A percentile compares a stretch with the other conserved stretches of the same genome.
These are phyloP conservation scores for Pinus taeda DNA, from an alignment of 75 land plant species.

Conservation along the genomic window DNA sequence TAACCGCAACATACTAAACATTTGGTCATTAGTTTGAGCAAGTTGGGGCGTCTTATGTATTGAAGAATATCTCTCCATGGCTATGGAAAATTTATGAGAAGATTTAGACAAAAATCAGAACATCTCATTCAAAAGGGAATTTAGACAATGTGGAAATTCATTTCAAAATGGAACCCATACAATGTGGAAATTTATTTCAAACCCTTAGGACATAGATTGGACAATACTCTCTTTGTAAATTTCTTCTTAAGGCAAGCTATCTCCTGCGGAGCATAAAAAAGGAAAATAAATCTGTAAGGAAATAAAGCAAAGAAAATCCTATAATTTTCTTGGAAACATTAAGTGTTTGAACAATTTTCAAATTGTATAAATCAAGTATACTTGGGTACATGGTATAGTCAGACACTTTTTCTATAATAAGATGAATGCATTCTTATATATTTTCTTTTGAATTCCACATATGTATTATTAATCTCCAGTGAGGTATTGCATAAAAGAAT, in stretches of 20 bases:
- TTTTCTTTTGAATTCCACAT: too few relatives aligned
- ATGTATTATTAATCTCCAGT: too few relatives aligned
- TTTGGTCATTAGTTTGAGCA: constrained; percentile 9
- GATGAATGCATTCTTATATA: too few relatives aligned
- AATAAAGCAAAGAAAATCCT: too few relatives aligned
- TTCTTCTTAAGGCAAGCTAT: constrained; percentile 1
- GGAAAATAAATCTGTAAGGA: too few relatives aligned
- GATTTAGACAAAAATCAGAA: neutral
- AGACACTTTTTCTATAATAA: too few relatives aligned
- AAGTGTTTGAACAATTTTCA: too few relatives aligned
- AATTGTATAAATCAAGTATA: too few relatives aligned
- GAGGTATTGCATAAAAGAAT: too few relatives aligned
- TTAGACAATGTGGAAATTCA: neutral
- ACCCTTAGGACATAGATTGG: too few relatives aligned
- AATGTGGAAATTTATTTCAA: neutral
- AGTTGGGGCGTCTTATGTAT: constrained; percentile 1
- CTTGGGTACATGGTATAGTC: too few relatives aligned
- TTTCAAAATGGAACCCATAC: neutral
- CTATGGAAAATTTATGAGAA: neutral
- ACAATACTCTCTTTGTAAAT: neutral
- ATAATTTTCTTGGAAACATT: too few relatives aligned
- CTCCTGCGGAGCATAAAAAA: neutral
- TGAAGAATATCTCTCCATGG: constrained; percentile 7
- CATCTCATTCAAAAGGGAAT: neutral
- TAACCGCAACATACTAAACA: neutral